A percentile compares a stretch with the other conserved stretches of the same genome.
Evolutionary conservation across 495 filamentous ascomycete genomes (phyloP).

Genomic region (Xylaria nigripes): DNA sequence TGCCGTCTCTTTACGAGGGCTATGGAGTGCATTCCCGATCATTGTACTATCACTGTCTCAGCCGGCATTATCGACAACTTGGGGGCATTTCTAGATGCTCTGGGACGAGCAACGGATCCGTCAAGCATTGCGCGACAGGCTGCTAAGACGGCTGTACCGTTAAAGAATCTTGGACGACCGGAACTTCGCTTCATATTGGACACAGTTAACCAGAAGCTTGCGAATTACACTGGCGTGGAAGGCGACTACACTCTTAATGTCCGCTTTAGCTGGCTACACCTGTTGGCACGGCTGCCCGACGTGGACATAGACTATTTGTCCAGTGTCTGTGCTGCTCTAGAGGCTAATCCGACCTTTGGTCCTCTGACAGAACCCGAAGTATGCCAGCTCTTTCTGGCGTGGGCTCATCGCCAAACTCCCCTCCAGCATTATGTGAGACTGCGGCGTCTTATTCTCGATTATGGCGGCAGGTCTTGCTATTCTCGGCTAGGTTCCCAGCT

Average conservation of each 20-base stretch:
- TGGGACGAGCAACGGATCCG: background rate
- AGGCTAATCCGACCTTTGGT: conserved; percentile 3
- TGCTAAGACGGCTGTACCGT: conserved; percentile 15
- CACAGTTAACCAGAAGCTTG: conserved; percentile 8
- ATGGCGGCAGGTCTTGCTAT: background rate
- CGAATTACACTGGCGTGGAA: conserved; percentile 4
- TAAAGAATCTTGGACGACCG: conserved; percentile 10
- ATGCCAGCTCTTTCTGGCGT: conserved; percentile 17
- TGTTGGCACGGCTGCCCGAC: conserved; percentile 18
- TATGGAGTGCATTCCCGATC: conserved; percentile 16
- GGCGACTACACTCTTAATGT: conserved; percentile 4
- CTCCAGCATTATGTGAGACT: background rate
- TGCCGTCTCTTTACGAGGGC: conserved; percentile 11
- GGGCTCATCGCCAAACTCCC: conserved; percentile 7
- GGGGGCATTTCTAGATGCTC: conserved; percentile 6
- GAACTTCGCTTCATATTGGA: conserved; percentile 15
- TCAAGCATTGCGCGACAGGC: conserved; percentile 11
- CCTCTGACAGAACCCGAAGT: conserved; percentile 13
- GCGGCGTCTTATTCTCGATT: background rate
- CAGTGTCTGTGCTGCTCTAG: conserved; percentile 10
- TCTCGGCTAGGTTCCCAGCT: background rate
- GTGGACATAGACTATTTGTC: conserved; percentile 12
- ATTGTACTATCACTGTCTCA: conserved; percentile 5
- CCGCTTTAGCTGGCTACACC: conserved; percentile 18
- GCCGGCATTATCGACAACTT: conserved; percentile 12